These are phyloP conservation scores for Trichomonascaceae sp. DNA, from an alignment of 1,139 yeast species.

Conservation along the genomic window DNA sequence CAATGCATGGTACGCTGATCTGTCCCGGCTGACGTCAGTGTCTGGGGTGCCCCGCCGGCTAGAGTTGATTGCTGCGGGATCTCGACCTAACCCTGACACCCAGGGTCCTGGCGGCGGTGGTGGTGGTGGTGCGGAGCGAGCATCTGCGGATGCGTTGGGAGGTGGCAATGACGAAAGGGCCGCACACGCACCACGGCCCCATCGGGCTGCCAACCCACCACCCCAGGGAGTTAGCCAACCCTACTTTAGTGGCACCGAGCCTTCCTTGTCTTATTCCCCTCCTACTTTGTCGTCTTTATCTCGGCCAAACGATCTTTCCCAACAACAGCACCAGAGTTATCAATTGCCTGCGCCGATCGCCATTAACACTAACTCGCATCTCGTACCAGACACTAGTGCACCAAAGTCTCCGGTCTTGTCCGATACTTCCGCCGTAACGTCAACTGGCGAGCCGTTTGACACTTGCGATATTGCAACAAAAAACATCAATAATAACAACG, in stretches of 20 bases:
- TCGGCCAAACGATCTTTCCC: neutral
- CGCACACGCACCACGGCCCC: neutral
- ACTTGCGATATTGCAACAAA: constrained; percentile 1
- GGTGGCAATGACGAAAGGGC: constrained; percentile 23
- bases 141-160: constrained; percentile 41
- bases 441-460: constrained; percentile 20
- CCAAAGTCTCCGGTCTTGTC: constrained; percentile 18
- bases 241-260: too few relatives aligned
- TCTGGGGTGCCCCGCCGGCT: constrained; percentile 15
- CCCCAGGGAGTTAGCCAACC: too few relatives aligned
- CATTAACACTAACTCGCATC: too few relatives aligned
- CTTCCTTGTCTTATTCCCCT: constrained; percentile 1
- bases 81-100: too few relatives aligned
- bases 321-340: neutral
- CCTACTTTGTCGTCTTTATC: neutral
- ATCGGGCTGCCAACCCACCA: neutral
- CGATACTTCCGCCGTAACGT: constrained; percentile 20
- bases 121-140: neutral
- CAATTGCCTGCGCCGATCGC: constrained; percentile 10
- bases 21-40: constrained; percentile 43
- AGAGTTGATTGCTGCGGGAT: constrained; percentile 6
- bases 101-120: too few relatives aligned
- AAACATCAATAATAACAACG: constrained; percentile 3
- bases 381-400: too few relatives aligned
- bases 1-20: constrained; percentile 76